A percentile compares a stretch with the other conserved stretches of the same genome.
phyloP scores from a whole-genome alignment of 192 early-diverging fungal genomes.

The Coemansia sp. region DNA sequence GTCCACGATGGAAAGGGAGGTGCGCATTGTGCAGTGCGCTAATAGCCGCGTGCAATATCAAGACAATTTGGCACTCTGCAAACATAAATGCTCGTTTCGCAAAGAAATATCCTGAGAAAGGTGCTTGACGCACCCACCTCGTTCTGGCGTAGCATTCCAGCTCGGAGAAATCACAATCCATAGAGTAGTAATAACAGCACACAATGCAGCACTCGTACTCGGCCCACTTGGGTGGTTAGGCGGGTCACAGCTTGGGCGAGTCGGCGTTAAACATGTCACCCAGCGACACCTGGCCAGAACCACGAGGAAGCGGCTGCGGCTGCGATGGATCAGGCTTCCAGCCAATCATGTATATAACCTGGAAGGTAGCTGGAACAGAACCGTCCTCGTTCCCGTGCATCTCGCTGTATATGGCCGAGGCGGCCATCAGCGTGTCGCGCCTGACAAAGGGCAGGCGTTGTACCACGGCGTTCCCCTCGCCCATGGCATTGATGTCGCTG shows the following conservation, averaged over 20 bases:
- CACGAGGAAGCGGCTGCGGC: conserved; percentile 76
- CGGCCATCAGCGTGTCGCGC: conserved; percentile 81
- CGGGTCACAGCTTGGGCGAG: conserved; percentile 33
- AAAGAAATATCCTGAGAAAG: conserved; percentile 2
- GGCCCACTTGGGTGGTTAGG: too few relatives aligned
- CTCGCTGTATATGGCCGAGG: conserved; percentile 82
- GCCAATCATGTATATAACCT: conserved; percentile 79
- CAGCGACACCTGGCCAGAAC: conserved; percentile 74
- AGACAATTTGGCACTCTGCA: background rate
- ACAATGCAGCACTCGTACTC: too few relatives aligned
- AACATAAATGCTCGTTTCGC: background rate
- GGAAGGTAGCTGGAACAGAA: conserved; percentile 89
- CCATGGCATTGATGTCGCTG: conserved; percentile 86
- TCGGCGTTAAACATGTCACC: conserved; percentile 56
- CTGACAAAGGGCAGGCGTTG: conserved; percentile 64
- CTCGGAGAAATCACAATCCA: background rate
- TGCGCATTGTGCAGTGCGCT: background rate
- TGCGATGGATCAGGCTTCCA: conserved; percentile 89
- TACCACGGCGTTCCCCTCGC: conserved; percentile 86
- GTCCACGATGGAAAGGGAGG: too few relatives aligned
- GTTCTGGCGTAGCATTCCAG: background rate
- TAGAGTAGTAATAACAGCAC: background rate
- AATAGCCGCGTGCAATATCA: conserved; percentile 3
- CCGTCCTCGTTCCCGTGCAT: conserved; percentile 86
- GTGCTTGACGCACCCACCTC: too few relatives aligned